Evolutionary conservation across 225 moss, liverwort and hornwort genomes (phyloP).

Genomic region (Physcomitrium patens): DNA sequence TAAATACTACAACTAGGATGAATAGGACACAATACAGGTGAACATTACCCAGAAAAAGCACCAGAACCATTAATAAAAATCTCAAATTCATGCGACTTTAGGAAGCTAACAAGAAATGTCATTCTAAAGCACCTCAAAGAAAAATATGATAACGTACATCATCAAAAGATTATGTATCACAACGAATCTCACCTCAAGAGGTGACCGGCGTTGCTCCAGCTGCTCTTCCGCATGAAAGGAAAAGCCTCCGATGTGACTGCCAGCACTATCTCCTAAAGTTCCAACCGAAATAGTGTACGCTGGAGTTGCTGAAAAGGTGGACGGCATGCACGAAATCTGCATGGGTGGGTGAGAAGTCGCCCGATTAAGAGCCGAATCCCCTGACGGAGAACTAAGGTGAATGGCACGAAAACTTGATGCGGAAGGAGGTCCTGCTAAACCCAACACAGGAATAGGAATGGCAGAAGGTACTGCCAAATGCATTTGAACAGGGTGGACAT

Average conservation of each 20-base stretch:
- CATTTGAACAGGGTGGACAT: conserved; percentile 28
- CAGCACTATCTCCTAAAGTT: conserved; percentile 35
- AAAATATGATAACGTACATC: neutral
- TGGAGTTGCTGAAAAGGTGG: conserved; percentile 23
- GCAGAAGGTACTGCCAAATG: conserved; percentile 37
- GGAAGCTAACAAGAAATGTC: conserved; percentile 3
- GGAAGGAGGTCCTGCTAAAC: conserved; percentile 40
- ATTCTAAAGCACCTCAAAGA: conserved; percentile 1
- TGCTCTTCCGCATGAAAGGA: conserved; percentile 37
- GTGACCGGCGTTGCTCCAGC: conserved; percentile 28
- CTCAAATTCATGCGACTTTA: neutral
- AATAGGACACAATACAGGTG: conserved; percentile 4
- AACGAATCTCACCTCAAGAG: conserved; percentile 40
- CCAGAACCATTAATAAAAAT: neutral
- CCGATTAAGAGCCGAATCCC: conserved; percentile 34
- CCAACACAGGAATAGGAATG: conserved; percentile 37
- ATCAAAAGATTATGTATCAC: neutral
- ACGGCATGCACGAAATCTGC: conserved; percentile 28
- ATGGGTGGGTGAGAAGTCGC: conserved; percentile 29
- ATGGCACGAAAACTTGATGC: conserved; percentile 30
- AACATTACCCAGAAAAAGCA: conserved; percentile 9
- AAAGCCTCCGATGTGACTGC: conserved; percentile 24
- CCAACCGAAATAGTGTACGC: conserved; percentile 24
- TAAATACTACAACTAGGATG: conserved; percentile 6
- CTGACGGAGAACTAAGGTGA: conserved; percentile 35